phyloP scores from a whole-genome alignment of 1,139 yeast genomes.

The Arxiozyma slooffiae region DNA sequence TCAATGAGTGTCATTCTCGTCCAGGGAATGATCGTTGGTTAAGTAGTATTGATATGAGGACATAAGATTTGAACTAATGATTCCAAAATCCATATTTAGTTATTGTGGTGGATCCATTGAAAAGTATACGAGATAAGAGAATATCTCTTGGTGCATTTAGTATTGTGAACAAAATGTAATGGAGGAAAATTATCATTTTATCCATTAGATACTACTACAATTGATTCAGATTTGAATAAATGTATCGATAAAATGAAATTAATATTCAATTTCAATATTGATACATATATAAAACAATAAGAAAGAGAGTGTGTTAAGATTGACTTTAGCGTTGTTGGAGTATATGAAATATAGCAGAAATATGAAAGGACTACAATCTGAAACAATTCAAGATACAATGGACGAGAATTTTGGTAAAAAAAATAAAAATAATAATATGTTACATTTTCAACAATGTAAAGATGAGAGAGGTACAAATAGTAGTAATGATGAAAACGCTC shows the following conservation, averaged over 20 bases:
- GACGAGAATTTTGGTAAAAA: background rate
- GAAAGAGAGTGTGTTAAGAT: background rate
- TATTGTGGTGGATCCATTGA: slow-evolving; percentile 75
- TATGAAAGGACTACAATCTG: slow-evolving; percentile 6
- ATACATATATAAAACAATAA: background rate
- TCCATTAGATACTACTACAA: slow-evolving; percentile 55
- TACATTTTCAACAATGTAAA: background rate
- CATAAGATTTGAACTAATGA: slow-evolving; percentile 74
- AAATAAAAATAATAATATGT: background rate
- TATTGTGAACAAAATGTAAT: slow-evolving; percentile 60
- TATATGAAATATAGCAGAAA: slow-evolving; percentile 19
- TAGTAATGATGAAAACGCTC: background rate
- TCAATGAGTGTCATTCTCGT: slow-evolving; percentile 95
- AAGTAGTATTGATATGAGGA: slow-evolving; percentile 80
- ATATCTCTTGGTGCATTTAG: slow-evolving; percentile 90
- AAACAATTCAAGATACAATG: background rate
- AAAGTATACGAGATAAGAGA: slow-evolving; percentile 52
- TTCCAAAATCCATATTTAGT: slow-evolving; percentile 91
- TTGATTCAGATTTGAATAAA: slow-evolving; percentile 46
- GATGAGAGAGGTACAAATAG: background rate
- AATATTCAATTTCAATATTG: slow-evolving; percentile 3
- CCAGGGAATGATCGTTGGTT: slow-evolving; percentile 97
- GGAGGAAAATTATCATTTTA: slow-evolving; percentile 45
- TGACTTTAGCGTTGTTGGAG: slow-evolving; percentile 16
- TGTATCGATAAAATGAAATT: slow-evolving; percentile 8